Conservation (phyloP, 352 stramenopile genomes). For the Globisporangium carolinianum region DNA sequence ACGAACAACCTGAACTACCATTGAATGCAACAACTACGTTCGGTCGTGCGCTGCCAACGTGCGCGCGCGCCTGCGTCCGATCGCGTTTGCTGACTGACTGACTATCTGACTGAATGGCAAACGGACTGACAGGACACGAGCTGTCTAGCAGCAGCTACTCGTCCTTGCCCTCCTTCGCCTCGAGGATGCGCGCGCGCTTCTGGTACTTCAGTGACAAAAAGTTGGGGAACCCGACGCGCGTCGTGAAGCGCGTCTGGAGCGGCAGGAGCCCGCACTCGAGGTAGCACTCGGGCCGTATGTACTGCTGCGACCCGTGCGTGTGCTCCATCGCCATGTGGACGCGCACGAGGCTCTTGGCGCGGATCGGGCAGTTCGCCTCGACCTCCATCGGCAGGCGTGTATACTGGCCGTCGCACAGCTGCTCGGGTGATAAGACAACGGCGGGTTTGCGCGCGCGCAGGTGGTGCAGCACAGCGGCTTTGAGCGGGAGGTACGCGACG, state of each 20-base stretch:
- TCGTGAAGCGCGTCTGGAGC: slow-evolving; percentile 38
- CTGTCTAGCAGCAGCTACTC: not conserved
- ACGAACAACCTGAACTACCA: slow-evolving; percentile 7
- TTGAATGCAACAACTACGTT: not conserved
- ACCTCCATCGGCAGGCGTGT: slow-evolving; percentile 43
- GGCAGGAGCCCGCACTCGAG: slow-evolving; percentile 49
- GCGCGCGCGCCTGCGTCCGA: not conserved
- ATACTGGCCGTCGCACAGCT: slow-evolving; percentile 14
- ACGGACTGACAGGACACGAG: not conserved
- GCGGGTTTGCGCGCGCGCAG: not conserved
- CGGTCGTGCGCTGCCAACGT: not conserved
- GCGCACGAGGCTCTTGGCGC: slow-evolving; percentile 43
- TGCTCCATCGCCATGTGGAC: slow-evolving; percentile 31
- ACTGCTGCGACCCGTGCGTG: slow-evolving; percentile 22
- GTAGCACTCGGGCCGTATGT: slow-evolving; percentile 47
- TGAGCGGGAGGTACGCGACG: slow-evolving; percentile 6
- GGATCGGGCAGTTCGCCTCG: slow-evolving; percentile 35
- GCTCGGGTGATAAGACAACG: not conserved
- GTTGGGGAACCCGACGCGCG: slow-evolving; percentile 40
- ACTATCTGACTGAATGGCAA: too few relatives aligned
- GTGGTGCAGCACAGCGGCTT: slow-evolving; percentile 6
- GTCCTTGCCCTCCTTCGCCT: slow-evolving; percentile 10
- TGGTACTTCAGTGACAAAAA: slow-evolving; percentile 39
- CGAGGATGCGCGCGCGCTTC: slow-evolving; percentile 9
- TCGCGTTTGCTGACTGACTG: too few relatives aligned